Conservation (phyloP, 345 rosid genomes). For the Sonneratia alba region DNA sequence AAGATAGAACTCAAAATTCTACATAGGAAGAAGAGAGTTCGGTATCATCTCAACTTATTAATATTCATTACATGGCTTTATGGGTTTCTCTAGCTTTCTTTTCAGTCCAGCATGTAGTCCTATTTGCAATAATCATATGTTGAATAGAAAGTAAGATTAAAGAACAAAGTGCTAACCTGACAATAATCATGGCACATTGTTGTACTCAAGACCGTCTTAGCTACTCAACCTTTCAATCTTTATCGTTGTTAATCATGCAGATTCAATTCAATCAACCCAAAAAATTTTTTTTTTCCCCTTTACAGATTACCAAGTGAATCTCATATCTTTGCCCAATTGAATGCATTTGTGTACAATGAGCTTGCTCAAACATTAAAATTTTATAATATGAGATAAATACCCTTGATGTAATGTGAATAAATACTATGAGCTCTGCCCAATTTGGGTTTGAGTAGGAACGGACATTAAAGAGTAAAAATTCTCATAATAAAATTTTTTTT, state of each 20-base stretch:
- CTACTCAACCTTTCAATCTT: not conserved
- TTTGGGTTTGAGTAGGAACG: too few relatives aligned
- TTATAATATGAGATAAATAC: too few relatives aligned
- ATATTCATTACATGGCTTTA: not conserved
- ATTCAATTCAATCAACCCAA: not conserved
- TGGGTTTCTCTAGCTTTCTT: not conserved
- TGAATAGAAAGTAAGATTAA: conserved; percentile 18
- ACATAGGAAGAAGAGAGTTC: not conserved
- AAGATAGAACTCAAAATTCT: not conserved
- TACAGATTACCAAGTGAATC: too few relatives aligned
- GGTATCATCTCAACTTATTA: not conserved
- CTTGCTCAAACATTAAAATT: too few relatives aligned
- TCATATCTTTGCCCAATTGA: too few relatives aligned
- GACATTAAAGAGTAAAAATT: too few relatives aligned
- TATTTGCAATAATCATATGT: conserved; percentile 32
- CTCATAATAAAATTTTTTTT: too few relatives aligned
- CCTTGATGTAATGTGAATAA: too few relatives aligned
- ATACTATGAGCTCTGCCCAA: too few relatives aligned
- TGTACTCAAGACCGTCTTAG: conserved; percentile 21
- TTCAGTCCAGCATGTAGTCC: conserved; percentile 9
- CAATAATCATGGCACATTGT: conserved; percentile 37
- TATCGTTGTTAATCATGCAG: not conserved
- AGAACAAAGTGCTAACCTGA: conserved; percentile 22
- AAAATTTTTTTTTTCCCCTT: not conserved
- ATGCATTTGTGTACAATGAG: too few relatives aligned